Evolutionary conservation across 2,329 filamentous ascomycete species (phyloP).

Genomic region (Penicillium thymicola): DNA sequence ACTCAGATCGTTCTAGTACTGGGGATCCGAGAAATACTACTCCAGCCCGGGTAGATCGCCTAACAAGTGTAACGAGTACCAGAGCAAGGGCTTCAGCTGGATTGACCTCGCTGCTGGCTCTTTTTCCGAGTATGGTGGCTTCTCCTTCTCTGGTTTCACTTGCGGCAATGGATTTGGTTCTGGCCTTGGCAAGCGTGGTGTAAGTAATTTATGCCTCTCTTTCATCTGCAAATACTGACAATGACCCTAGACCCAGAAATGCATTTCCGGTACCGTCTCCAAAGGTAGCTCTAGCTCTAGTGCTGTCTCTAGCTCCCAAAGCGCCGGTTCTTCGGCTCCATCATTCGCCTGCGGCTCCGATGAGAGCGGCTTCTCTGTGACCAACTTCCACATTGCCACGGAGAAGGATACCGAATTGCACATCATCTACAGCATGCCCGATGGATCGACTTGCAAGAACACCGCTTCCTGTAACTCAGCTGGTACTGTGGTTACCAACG

Average conservation of each 20-base stretch:
- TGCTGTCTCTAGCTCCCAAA: conserved; percentile 2
- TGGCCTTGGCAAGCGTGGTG: conserved; percentile 31
- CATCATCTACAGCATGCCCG: conserved; percentile 83
- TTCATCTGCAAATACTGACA: conserved; percentile 6
- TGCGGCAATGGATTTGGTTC: conserved; percentile 58
- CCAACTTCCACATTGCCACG: conserved; percentile 67
- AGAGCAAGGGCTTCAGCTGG: conserved; percentile 72
- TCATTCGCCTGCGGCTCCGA: conserved; percentile 57
- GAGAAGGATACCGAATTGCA: conserved; percentile 76
- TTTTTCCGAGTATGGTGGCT: conserved; percentile 67
- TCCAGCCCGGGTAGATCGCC: conserved; percentile 67
- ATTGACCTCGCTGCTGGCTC: conserved; percentile 57
- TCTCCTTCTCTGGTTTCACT: conserved; percentile 69
- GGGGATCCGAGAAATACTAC: conserved; percentile 56
- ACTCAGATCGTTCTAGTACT: conserved; percentile 35
- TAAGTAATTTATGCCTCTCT: conserved; percentile 37
- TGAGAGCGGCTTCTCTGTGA: conserved; percentile 68
- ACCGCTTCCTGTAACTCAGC: conserved; percentile 62
- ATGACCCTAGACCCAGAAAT: conserved; percentile 48
- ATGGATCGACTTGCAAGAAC: conserved; percentile 79
- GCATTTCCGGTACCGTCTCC: conserved; percentile 48
- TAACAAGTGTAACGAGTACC: conserved; percentile 72
- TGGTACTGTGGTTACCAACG: conserved; percentile 73
- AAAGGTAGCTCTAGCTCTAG: conserved; percentile 46
- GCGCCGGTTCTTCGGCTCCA: conserved; percentile 49